Evolutionary conservation across 208 protist genomes (phyloP).

Genomic region (Leishmania mexicana): DNA sequence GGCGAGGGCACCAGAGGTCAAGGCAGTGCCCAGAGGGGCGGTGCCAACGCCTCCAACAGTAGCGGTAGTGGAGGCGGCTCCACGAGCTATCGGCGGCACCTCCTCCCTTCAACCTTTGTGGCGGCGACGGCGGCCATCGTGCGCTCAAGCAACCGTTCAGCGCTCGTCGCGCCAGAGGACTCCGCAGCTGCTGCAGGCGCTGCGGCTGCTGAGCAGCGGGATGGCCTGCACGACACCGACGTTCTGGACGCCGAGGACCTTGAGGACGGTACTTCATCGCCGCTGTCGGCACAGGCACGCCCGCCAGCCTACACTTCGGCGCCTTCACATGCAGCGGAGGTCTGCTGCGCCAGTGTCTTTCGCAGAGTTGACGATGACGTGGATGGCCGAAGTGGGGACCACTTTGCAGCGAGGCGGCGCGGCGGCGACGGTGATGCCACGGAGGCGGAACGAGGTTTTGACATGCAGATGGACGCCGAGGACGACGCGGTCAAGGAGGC

Average conservation of each 20-base stretch:
- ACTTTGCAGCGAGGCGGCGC: background rate
- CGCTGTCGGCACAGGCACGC: background rate
- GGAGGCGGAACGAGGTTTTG: conserved; percentile 1
- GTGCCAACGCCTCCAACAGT: background rate
- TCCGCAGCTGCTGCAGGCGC: background rate
- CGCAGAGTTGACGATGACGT: conserved; percentile 20
- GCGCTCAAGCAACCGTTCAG: background rate
- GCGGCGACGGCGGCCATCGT: background rate
- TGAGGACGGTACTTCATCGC: background rate
- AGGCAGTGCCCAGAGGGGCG: background rate
- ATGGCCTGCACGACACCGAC: background rate
- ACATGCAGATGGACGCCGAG: conserved; percentile 54
- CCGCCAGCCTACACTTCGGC: conserved; percentile 12
- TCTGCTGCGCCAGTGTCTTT: background rate
- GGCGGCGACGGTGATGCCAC: background rate
- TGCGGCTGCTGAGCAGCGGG: background rate
- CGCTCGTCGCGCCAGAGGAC: background rate
- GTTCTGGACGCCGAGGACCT: conserved; percentile 25
- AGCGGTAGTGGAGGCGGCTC: conserved; percentile 1
- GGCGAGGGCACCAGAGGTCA: background rate
- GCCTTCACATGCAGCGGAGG: background rate
- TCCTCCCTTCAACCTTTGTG: conserved; percentile 14
- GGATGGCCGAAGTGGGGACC: background rate
- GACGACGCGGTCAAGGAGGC: conserved; percentile 72
- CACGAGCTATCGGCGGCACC: conserved; percentile 12